A percentile compares a stretch with the other conserved stretches of the same genome.
phyloP scores from a whole-genome alignment of 208 protist species.

The Trypanosoma boissoni region DNA sequence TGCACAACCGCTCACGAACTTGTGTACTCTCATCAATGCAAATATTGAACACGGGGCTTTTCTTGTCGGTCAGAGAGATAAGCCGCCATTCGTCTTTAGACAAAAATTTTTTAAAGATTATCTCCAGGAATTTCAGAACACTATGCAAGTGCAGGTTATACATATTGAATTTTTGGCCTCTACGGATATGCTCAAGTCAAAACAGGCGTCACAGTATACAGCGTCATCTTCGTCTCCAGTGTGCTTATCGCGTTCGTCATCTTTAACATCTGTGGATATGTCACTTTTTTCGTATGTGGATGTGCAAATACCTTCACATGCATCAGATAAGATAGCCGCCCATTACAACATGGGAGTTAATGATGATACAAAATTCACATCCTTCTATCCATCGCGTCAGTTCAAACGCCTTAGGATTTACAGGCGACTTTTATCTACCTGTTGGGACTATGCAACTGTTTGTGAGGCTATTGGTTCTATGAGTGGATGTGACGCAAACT shows the following conservation, averaged over 20 bases:
- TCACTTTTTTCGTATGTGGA: too few relatives aligned
- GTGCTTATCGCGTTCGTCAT: too few relatives aligned
- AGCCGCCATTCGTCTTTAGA: conserved; percentile 32
- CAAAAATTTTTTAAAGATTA: conserved; percentile 35
- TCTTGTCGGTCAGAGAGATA: conserved; percentile 51
- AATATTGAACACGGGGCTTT: conserved; percentile 28
- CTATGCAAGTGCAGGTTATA: conserved; percentile 36
- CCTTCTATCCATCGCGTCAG: conserved; percentile 8
- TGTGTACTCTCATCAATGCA: conserved; percentile 29
- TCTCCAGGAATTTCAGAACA: conserved; percentile 26
- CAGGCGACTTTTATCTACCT: conserved; percentile 32
- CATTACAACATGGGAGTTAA: not conserved
- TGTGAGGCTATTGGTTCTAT: conserved; percentile 41
- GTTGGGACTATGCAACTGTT: conserved; percentile 47
- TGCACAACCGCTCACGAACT: too few relatives aligned
- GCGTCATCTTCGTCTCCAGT: too few relatives aligned
- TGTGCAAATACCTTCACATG: not conserved
- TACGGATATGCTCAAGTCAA: too few relatives aligned
- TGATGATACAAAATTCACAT: not conserved
- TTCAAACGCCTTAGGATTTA: conserved; percentile 4
- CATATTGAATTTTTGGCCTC: conserved; percentile 31
- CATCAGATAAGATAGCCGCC: conserved; percentile 3
- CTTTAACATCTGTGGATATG: too few relatives aligned
- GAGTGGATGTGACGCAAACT: conserved; percentile 33
- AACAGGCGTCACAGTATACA: too few relatives aligned